Percentiles rank a stretch among this genome's conserved stretches.
These are phyloP conservation scores for Lyophyllum atratum DNA, from an alignment of 768 basidiomycete genomes.

Conservation along the genomic window DNA sequence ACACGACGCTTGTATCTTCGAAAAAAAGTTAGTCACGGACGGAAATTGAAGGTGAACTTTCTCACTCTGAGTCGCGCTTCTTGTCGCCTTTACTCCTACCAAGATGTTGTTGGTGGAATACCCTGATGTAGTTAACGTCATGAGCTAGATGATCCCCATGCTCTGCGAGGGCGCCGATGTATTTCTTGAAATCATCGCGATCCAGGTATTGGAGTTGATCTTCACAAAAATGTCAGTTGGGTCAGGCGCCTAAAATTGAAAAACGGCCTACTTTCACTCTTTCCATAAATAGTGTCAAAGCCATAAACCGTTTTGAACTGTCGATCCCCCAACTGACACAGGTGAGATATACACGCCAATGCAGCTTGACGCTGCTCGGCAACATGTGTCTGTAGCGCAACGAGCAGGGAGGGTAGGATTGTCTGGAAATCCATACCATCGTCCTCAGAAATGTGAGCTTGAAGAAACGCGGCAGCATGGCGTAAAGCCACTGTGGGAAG, in stretches of 20 bases:
- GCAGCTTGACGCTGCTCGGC: slow-evolving; percentile 49
- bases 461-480: slow-evolving; percentile 80
- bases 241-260: not conserved
- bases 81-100: slow-evolving; percentile 48
- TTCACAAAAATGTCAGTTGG: slow-evolving; percentile 15
- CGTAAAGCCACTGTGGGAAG: slow-evolving; percentile 60
- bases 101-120: slow-evolving; percentile 63
- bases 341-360: slow-evolving; percentile 53
- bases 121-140: slow-evolving; percentile 57
- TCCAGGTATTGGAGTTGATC: slow-evolving; percentile 70
- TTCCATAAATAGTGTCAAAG: slow-evolving; percentile 73
- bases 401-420: slow-evolving; percentile 68
- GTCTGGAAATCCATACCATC: slow-evolving; percentile 78
- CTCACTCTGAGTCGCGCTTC: slow-evolving; percentile 57
- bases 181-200: slow-evolving; percentile 60
- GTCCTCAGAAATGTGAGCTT: slow-evolving; percentile 60
- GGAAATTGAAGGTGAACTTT: slow-evolving; percentile 4
- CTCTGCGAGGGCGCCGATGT: slow-evolving; percentile 51
- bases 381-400: slow-evolving; percentile 53
- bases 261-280: slow-evolving; percentile 48
- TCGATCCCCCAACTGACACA: slow-evolving; percentile 41
- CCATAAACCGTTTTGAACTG: slow-evolving; percentile 64
- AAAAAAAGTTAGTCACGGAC: not conserved
- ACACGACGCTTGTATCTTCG: slow-evolving; percentile 70
- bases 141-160: slow-evolving; percentile 57